phyloP scores from a whole-genome alignment of 352 stramenopile species.

The Phytophthora boehmeriae region DNA sequence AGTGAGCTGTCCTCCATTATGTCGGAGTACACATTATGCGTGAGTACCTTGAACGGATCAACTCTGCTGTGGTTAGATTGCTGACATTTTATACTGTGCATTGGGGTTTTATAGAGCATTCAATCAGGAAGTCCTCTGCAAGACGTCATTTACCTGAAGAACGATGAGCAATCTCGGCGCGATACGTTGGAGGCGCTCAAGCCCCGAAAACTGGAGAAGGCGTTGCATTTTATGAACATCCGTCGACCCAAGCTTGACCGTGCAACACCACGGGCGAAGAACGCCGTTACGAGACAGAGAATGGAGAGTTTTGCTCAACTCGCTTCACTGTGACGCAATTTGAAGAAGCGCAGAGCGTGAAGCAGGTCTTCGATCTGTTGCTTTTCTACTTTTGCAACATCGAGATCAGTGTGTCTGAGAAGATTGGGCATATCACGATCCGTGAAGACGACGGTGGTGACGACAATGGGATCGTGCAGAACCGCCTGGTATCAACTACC shows the following conservation, averaged over 20 bases:
- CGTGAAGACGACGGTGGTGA: slow-evolving; percentile 42
- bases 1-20: slow-evolving; percentile 33
- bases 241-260: slow-evolving; percentile 27
- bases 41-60: slow-evolving; percentile 16
- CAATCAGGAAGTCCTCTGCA: slow-evolving; percentile 36
- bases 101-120: slow-evolving; percentile 17
- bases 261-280: slow-evolving; percentile 37
- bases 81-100: slow-evolving; percentile 3
- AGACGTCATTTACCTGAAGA: slow-evolving; percentile 32
- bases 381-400: slow-evolving; percentile 41
- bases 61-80: too few relatives aligned
- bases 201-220: slow-evolving; percentile 26
- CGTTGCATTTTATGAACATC: slow-evolving; percentile 37
- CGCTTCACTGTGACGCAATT: slow-evolving; percentile 66
- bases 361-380: slow-evolving; percentile 44
- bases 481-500: slow-evolving; percentile 41
- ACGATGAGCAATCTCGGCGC: slow-evolving; percentile 17
- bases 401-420: slow-evolving; percentile 53
- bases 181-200: slow-evolving; percentile 27
- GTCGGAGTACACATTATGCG: slow-evolving; percentile 41
- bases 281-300: slow-evolving; percentile 48
- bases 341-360: slow-evolving; percentile 27
- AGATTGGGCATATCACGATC: slow-evolving; percentile 42
- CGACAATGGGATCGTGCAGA: slow-evolving; percentile 32
- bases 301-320: slow-evolving; percentile 49